A percentile compares a stretch with the other conserved stretches of the same genome.
These are phyloP conservation scores for Aphanomyces astaci DNA, from an alignment of 352 stramenopile species.

Conservation along the genomic window DNA sequence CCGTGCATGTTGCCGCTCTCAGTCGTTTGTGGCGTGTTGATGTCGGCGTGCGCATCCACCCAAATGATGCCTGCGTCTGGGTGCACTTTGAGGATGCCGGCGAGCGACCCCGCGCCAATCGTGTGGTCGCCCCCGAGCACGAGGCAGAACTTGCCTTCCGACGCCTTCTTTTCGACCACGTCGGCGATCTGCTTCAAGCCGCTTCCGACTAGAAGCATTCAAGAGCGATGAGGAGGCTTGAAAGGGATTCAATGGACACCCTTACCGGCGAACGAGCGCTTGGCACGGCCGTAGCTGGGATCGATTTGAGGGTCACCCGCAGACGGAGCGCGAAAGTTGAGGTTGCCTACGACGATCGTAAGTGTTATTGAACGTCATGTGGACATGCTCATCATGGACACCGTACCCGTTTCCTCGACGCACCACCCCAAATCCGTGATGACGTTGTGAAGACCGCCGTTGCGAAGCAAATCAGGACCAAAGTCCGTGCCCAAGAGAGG, in stretches of 20 bases:
- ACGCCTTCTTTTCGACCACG: slow-evolving; percentile 77
- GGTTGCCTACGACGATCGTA: slow-evolving; percentile 50
- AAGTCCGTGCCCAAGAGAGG: slow-evolving; percentile 69
- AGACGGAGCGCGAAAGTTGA: slow-evolving; percentile 49
- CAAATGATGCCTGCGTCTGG: slow-evolving; percentile 94
- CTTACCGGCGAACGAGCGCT: slow-evolving; percentile 65
- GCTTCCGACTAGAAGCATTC: slow-evolving; percentile 64
- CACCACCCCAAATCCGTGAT: slow-evolving; percentile 76
- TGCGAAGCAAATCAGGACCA: slow-evolving; percentile 62
- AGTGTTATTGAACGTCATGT: neutral
- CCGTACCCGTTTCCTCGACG: slow-evolving; percentile 64
- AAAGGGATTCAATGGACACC: neutral
- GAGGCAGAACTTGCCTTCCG: slow-evolving; percentile 90
- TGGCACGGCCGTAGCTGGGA: slow-evolving; percentile 53
- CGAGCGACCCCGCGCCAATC: slow-evolving; percentile 89
- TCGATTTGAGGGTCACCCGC: slow-evolving; percentile 57
- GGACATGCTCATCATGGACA: neutral
- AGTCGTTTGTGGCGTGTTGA: slow-evolving; percentile 91
- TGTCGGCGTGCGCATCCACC: slow-evolving; percentile 97
- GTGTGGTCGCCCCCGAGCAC: slow-evolving; percentile 95
- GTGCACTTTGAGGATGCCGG: slow-evolving; percentile 84
- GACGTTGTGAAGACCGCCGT: slow-evolving; percentile 64
- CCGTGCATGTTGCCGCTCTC: slow-evolving; percentile 96
- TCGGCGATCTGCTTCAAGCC: slow-evolving; percentile 74
- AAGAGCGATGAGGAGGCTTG: neutral